phyloP scores from a whole-genome alignment of 495 filamentous ascomycete species.

The Cryomyces antarcticus region DNA sequence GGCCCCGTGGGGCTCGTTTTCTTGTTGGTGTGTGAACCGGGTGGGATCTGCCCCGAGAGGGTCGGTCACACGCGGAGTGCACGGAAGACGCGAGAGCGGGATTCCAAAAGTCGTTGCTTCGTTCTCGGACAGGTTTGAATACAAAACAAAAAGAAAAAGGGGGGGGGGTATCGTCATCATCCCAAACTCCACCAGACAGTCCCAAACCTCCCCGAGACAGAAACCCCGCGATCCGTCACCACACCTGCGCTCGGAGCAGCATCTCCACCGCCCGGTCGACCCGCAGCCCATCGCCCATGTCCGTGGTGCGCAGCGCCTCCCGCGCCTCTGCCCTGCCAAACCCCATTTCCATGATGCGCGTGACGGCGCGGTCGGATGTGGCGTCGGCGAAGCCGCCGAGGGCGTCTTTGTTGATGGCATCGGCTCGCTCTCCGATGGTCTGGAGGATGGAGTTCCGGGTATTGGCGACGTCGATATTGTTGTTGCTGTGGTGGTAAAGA shows the following conservation, averaged over 20 bases:
- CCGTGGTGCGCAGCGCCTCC: slow-evolving; percentile 17
- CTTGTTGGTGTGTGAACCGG: too few relatives aligned
- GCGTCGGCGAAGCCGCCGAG: not conserved
- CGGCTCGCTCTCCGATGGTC: slow-evolving; percentile 4
- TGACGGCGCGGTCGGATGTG: slow-evolving; percentile 19
- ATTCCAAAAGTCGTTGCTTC: too few relatives aligned
- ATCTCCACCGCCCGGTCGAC: slow-evolving; percentile 23
- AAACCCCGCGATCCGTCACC: too few relatives aligned
- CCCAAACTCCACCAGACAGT: too few relatives aligned
- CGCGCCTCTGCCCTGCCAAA: slow-evolving; percentile 19
- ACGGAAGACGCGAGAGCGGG: too few relatives aligned
- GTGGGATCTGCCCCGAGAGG: too few relatives aligned
- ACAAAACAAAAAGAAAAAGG: too few relatives aligned
- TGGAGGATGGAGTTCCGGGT: not conserved
- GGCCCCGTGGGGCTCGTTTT: too few relatives aligned
- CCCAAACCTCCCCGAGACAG: too few relatives aligned
- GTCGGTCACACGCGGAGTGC: too few relatives aligned
- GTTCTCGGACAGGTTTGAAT: too few relatives aligned
- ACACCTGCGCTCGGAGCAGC: slow-evolving; percentile 10
- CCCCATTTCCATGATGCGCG: slow-evolving; percentile 22
- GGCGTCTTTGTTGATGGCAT: slow-evolving; percentile 4
- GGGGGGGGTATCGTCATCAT: too few relatives aligned
- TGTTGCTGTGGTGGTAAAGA: not conserved
- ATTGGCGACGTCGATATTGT: not conserved
- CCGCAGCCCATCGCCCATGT: slow-evolving; percentile 20